Base-by-base conservation (phyloP, 768 basidiomycete genomes). In the Mycena floridula region DNA sequence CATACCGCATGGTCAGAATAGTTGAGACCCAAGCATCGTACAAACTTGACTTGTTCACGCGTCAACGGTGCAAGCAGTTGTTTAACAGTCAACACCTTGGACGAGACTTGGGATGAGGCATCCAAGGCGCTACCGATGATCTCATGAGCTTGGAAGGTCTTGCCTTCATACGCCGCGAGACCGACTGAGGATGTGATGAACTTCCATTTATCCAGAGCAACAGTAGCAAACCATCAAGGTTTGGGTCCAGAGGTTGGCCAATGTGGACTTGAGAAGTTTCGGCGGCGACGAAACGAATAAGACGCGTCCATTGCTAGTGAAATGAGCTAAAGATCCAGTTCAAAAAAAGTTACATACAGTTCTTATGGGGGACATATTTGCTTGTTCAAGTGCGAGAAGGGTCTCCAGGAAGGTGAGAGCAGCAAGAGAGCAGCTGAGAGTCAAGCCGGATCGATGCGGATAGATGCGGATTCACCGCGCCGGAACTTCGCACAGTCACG, bases 1-100 rank as follows among this genome's bases (percentile, higher is more conserved):
- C 74, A 48, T 54, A 70, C 88, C 6, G 89, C 89, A 65, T 90
- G 87, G 54, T 89, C 87, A n/a, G 75, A 74, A 57, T 91, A 91
- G 59, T 91, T 91, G 39, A 91, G 64, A 0, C 88, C 88, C 11
- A 91, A 63, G 62, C 86, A 89, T 9, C 88, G 75, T 22, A 87
- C 85, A 3, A 82, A 63, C 48, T 77, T 78, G 50, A 89, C 69
- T 55, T 87, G 71, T 48, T 82, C 76, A 32, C 74, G 66, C 7
- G 83, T 72, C 21, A 91, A 69, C 9, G 88, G 88, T 3, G 79
- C 66, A 15, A 91, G 72, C 27, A 91, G 75, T 32, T 76, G 68
- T 57, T 81, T 76, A 32, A 89, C 86, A 3, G 86, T 89, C 36
- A 90, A 65, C 0, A 83, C 59, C 18, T 68, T 79, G 45, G 65